These are phyloP conservation scores for Saraca asoca DNA, from an alignment of 331 rosid genomes.

Conservation along the genomic window DNA sequence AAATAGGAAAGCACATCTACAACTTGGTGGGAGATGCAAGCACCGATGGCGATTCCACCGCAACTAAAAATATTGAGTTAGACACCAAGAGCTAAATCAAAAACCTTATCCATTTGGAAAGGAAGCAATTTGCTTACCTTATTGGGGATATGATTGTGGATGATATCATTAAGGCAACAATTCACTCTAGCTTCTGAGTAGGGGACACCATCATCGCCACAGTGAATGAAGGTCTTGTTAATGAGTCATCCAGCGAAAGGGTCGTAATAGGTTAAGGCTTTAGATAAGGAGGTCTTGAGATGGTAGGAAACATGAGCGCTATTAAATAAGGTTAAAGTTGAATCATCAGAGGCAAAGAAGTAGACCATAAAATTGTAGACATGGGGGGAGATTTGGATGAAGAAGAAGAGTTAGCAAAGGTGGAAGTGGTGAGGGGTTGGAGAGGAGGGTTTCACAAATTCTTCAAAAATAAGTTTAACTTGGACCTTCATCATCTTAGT, in stretches of 20 bases:
- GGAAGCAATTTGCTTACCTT: constrained; percentile 51
- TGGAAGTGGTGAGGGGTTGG: constrained; percentile 44
- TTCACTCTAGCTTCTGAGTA: constrained; percentile 49
- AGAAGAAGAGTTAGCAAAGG: constrained; percentile 46
- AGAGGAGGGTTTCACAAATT: constrained; percentile 51
- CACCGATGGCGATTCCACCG: constrained; percentile 56
- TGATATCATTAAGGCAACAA: constrained; percentile 34
- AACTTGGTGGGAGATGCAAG: constrained; percentile 55
- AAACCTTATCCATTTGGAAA: constrained; percentile 42
- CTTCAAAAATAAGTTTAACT: constrained; percentile 36
- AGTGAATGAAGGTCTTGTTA: constrained; percentile 33
- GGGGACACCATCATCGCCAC: constrained; percentile 57
- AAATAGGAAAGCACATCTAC: constrained; percentile 52
- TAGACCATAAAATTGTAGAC: constrained; percentile 38
- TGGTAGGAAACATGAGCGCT: constrained; percentile 33
- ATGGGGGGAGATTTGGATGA: constrained; percentile 50
- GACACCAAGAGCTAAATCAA: constrained; percentile 46
- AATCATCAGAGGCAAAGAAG: constrained; percentile 41
- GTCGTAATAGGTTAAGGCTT: constrained; percentile 44
- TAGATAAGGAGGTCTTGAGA: constrained; percentile 54
- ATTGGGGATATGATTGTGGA: constrained; percentile 36
- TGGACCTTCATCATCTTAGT: not conserved
- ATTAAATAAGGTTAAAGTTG: constrained; percentile 7
- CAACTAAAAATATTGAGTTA: constrained; percentile 54
- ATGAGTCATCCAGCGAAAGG: constrained; percentile 53